Evolutionary conservation across 345 rosid species (phyloP).

Genomic region (Salix suchowensis): DNA sequence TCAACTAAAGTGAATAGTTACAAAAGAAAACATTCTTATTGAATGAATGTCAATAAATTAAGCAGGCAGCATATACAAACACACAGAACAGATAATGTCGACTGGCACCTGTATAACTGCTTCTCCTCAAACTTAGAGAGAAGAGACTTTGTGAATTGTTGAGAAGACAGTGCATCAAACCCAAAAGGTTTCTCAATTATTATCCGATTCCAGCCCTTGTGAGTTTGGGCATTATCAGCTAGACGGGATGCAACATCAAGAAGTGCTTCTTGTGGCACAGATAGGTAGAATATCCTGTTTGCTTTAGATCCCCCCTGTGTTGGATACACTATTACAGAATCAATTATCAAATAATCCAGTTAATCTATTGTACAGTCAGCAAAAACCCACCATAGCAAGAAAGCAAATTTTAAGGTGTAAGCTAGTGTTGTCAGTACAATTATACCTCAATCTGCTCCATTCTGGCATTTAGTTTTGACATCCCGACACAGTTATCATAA

Average conservation of each 20-base stretch:
- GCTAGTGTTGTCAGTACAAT: not conserved
- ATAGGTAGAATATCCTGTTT: constrained; percentile 65
- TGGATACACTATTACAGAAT: constrained; percentile 28
- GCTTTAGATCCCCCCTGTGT: constrained; percentile 53
- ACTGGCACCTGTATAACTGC: constrained; percentile 61
- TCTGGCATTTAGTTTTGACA: constrained; percentile 52
- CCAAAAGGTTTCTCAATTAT: constrained; percentile 82
- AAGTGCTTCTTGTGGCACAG: constrained; percentile 86
- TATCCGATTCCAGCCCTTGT: constrained; percentile 67
- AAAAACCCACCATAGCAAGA: constrained; percentile 3
- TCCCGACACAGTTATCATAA: constrained; percentile 52
- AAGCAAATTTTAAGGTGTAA: not conserved
- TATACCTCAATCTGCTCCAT: constrained; percentile 66
- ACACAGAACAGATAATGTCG: not conserved
- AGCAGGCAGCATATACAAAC: not conserved
- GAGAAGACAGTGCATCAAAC: constrained; percentile 52
- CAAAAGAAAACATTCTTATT: not conserved
- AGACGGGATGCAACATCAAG: constrained; percentile 59
- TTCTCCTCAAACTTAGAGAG: constrained; percentile 60
- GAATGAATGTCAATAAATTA: not conserved
- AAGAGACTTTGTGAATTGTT: constrained; percentile 47
- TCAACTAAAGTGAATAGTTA: not conserved
- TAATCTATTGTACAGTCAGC: constrained; percentile 2
- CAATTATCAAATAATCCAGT: constrained; percentile 24
- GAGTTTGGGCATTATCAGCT: constrained; percentile 53